A percentile compares a stretch with the other conserved stretches of the same genome.
Evolutionary conservation across 345 rosid genomes (phyloP).

Genomic region (Salix dunnii): DNA sequence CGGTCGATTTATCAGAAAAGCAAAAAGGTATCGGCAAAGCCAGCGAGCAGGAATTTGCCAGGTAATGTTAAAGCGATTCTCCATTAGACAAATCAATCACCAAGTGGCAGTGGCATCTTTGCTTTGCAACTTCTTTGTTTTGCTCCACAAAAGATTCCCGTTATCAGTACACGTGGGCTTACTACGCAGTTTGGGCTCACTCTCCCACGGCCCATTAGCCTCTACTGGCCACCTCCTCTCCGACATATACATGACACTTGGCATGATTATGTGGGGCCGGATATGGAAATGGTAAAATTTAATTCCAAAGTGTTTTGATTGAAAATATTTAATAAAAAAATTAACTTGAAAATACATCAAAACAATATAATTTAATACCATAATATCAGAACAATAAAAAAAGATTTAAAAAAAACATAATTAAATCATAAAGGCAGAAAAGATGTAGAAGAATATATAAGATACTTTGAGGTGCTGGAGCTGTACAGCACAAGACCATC

Average conservation of each 20-base stretch:
- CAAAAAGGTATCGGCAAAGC: not conserved
- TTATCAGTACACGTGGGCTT: not conserved
- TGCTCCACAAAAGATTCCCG: conserved; percentile 34
- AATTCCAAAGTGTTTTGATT: no score
- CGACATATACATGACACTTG: not conserved
- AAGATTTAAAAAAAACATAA: no score
- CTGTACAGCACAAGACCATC: no score
- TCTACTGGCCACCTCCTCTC: not conserved
- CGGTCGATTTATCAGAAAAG: conserved; percentile 8
- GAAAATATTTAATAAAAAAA: not conserved
- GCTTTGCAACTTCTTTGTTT: conserved; percentile 25
- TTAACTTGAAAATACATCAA: not conserved
- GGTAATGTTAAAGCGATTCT: conserved; percentile 15
- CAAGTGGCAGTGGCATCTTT: not conserved
- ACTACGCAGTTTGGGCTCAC: not conserved
- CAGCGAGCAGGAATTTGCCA: conserved; percentile 19
- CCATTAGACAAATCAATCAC: conserved; percentile 15
- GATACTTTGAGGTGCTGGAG: no score
- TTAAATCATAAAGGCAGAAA: no score
- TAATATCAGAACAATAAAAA: no score
- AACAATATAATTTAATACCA: no score
- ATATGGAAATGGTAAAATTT: not conserved
- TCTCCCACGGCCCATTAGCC: not conserved
- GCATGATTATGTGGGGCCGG: not conserved
- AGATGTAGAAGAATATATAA: no score